Base-by-base conservation (phyloP, 129 eudicot genomes). In the Kitagawia praeruptora region DNA sequence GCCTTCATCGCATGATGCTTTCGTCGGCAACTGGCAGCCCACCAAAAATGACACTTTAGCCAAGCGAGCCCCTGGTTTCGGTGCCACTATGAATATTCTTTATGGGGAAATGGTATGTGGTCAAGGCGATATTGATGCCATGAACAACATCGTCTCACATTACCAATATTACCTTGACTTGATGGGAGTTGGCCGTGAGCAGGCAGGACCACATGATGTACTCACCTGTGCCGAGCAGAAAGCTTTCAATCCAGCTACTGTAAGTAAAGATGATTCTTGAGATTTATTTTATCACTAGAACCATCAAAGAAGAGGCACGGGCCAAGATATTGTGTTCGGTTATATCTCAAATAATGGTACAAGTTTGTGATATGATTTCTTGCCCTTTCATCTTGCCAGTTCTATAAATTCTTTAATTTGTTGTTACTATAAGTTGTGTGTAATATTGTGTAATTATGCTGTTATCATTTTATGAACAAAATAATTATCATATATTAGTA, bases 1-100 rank as follows among this genome's bases (percentile, higher is more conserved):
- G 73, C 97, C 99, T 11, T 84, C 99, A 45, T 80, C 97, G 7
- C 99, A 95, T 63, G 91, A 95, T 2, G 89, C 78, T 79, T 90
- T 95, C 78, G 96, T 90, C 5, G 99, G 99, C 13, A 80, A 80
- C 86, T 95, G 96, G 96, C 89, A 90, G 80, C 94, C 93, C 72
- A 90, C 96, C 73, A 90, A 92, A 76, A 92, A 95, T 49, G 97
- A 95, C 85, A 95, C 99, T 13, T 75, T 86, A 77, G 81, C 96
- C 41, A 76, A 90, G 19, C 81, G 97, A 18, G 4, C 44, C 45
- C 99, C 95, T 1, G 99, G 99, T 44, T 95, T 95, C 5, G 99
- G 99, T 4, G 45, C 86, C 84, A 92, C 99, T 46, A 92, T 95
- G 97, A 95, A 95, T 63, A 72, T 95, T 77, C 84, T 95, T 25